Base-by-base conservation (phyloP, 2,329 filamentous ascomycete species). In the Cladosporium sphaerospermum region DNA sequence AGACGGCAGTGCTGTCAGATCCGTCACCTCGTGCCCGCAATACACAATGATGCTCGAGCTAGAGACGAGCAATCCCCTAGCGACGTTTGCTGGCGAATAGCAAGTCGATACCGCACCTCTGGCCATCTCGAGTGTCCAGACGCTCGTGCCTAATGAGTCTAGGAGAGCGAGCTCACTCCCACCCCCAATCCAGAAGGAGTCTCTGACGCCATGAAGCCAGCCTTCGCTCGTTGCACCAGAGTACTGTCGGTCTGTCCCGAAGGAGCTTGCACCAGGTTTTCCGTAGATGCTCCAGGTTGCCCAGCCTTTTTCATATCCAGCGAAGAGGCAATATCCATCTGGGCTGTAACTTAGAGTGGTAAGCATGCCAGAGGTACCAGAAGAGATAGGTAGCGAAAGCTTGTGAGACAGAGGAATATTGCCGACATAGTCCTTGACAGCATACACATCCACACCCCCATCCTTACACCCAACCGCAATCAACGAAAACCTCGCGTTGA, bases 251-350 rank as follows among this genome's bases (percentile, higher is more conserved):
- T 95, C 88, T 10, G 81, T 78, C 6, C 79, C 78, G 67, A 97
- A 97, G 65, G 89, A 96, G 61, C 83, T 89, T 52, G 86, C 90
- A 11, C 90, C 85, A 2, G 86, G 80, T 69, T 96, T 96, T 33
- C 93, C 93, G 70, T 95, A 99, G 36, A 97, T 93, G 67, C 92
- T 97, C 92, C 92, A 99, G 44, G 85, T 92, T 4, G 88, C 86
- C 93, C 93, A 99, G 0, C 93, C 95, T 54, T 85, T 84, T 63
- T 93, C 85, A 65, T 92, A 97, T 1, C 92, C 93, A 41, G 87
- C 90, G 70, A 99, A 96, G 8, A 99, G 78, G 67, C 91, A 96
- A 69, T 97, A 96, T 14, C 93, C 93, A 68, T 99, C 93, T 0
- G 92, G 90, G 1, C 93, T 96, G 73, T 96, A 99, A 56, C 74